phyloP scores from a whole-genome alignment of 306 rosid species.

The Dicorynia guianensis region DNA sequence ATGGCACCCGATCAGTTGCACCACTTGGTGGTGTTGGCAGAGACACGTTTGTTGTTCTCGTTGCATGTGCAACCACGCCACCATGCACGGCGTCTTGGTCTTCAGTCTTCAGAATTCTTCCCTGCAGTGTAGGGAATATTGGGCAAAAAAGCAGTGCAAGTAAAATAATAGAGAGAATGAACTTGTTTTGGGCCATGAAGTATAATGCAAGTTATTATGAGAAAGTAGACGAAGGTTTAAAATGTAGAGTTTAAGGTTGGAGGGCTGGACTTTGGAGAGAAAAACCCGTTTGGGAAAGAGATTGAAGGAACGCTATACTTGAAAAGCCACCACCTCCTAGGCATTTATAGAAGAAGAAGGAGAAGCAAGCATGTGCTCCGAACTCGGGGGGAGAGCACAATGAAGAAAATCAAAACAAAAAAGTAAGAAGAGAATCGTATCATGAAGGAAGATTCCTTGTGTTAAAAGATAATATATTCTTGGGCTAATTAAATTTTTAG shows the following conservation, averaged over 20 bases:
- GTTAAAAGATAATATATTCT: no score
- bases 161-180: slow-evolving; percentile 15
- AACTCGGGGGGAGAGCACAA: slow-evolving; percentile 39
- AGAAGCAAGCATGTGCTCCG: slow-evolving; percentile 51
- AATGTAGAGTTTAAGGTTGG: no score
- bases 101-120: slow-evolving; percentile 47
- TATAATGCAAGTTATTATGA: no score
- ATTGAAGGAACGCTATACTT: slow-evolving; percentile 15
- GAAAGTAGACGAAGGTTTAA: slow-evolving; percentile 1
- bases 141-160: slow-evolving; percentile 51
- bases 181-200: slow-evolving; percentile 48
- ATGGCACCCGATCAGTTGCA: slow-evolving; percentile 35
- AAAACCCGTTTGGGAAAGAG: not conserved
- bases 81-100: not conserved
- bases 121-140: slow-evolving; percentile 36
- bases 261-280: not conserved
- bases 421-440: slow-evolving; percentile 38
- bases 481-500: no score
- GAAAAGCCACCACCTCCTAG: slow-evolving; percentile 10
- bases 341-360: slow-evolving; percentile 45
- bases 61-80: not conserved
- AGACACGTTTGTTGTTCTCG: slow-evolving; percentile 8
- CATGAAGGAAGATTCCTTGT: slow-evolving; percentile 46
- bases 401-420: not conserved
- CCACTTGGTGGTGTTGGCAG: slow-evolving; percentile 43